phyloP scores from a whole-genome alignment of 2,329 filamentous ascomycete species.

The Hortaea sp. region DNA sequence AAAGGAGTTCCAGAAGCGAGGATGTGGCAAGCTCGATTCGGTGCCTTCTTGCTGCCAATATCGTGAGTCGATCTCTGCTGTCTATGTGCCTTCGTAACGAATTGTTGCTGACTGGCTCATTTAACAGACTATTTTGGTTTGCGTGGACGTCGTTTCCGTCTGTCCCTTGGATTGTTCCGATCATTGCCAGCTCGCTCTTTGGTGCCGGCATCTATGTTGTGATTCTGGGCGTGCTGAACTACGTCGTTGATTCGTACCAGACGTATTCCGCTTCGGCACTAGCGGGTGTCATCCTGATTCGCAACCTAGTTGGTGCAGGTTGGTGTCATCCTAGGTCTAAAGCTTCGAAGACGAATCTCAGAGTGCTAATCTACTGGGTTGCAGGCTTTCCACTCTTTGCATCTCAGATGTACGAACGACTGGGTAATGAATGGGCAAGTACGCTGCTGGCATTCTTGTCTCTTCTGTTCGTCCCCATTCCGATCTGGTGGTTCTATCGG shows the following conservation, averaged over 20 bases:
- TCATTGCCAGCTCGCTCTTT: constrained; percentile 39
- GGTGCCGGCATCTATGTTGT: constrained; percentile 41
- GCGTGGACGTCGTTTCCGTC: constrained; percentile 23
- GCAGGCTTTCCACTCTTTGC: constrained; percentile 28
- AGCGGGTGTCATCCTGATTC: constrained; percentile 23
- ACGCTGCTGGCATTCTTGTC: constrained; percentile 34
- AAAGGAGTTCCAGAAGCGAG: constrained; percentile 21
- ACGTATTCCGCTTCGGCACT: constrained; percentile 33
- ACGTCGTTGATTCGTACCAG: constrained; percentile 40
- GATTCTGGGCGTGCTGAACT: constrained; percentile 40
- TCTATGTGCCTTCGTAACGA: neutral
- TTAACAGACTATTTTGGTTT: constrained; percentile 10
- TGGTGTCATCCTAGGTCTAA: too few relatives aligned
- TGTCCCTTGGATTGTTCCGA: constrained; percentile 29
- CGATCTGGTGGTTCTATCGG: constrained; percentile 8
- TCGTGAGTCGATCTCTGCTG: neutral
- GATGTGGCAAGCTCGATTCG: constrained; percentile 14
- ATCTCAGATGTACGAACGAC: constrained; percentile 23
- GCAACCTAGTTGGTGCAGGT: constrained; percentile 5
- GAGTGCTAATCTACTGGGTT: too few relatives aligned
- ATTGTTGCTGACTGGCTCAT: neutral
- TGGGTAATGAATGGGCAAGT: constrained; percentile 39
- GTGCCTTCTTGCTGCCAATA: constrained; percentile 13
- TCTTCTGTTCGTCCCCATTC: constrained; percentile 23
- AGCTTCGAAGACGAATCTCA: too few relatives aligned